These are phyloP conservation scores for Linaria vulgaris DNA, from an alignment of 257 asterid genomes.

Conservation along the genomic window DNA sequence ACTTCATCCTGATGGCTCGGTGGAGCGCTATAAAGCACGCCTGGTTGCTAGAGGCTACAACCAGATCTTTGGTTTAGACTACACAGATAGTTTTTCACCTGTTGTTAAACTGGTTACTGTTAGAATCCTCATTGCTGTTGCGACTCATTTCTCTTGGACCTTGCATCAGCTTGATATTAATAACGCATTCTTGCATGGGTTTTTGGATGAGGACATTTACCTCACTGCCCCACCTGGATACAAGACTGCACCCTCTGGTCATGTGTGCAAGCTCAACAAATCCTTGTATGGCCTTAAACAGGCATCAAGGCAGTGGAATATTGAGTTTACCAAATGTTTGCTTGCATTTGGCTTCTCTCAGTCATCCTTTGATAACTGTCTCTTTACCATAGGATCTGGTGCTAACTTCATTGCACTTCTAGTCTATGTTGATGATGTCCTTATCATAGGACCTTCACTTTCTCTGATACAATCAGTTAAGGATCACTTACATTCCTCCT, in stretches of 20 bases:
- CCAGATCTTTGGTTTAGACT: not conserved
- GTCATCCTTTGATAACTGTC: not conserved
- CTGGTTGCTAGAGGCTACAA: not conserved
- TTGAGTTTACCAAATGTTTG: not conserved
- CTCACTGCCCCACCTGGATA: not conserved
- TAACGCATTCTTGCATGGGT: not conserved
- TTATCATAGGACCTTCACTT: not conserved
- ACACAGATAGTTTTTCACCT: not conserved
- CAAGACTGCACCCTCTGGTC: not conserved
- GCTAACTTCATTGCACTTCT: not conserved
- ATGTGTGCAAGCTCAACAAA: not conserved
- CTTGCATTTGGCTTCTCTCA: not conserved
- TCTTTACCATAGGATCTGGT: not conserved
- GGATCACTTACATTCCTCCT: not conserved
- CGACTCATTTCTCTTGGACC: not conserved
- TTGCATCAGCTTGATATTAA: not conserved
- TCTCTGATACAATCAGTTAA: not conserved
- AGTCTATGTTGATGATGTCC: conserved; percentile 10
- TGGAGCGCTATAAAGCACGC: not conserved
- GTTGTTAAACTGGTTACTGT: not conserved
- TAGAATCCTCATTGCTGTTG: not conserved
- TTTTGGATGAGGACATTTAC: conserved; percentile 6
- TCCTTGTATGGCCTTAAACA: conserved; percentile 10
- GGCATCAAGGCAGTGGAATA: conserved; percentile 2
- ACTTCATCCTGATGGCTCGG: not conserved